A percentile compares a stretch with the other conserved stretches of the same genome.
Evolutionary conservation across 441 rosid species (phyloP).

Genomic region (Macaranga tanarius): DNA sequence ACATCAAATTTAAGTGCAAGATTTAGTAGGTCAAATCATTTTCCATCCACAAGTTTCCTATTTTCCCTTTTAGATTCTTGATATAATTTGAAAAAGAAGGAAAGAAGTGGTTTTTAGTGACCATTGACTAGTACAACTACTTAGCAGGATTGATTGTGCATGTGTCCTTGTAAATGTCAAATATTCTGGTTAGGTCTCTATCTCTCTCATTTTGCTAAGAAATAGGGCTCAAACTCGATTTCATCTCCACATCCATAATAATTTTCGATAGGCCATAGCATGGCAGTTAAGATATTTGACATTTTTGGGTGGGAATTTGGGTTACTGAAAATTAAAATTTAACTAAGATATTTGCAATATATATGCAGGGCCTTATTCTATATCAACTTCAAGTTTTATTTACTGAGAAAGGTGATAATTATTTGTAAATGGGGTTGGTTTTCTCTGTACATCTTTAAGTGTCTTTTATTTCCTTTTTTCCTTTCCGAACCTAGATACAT

Average conservation of each 20-base stretch:
- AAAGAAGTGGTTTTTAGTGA: background rate
- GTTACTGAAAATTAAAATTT: background rate
- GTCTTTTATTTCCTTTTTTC: background rate
- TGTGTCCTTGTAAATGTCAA: background rate
- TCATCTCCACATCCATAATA: background rate
- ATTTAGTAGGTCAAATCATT: background rate
- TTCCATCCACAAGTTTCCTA: background rate
- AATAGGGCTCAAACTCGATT: background rate
- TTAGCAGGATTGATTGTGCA: background rate
- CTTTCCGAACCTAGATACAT: background rate
- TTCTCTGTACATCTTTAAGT: background rate
- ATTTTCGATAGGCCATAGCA: background rate
- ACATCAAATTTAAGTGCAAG: background rate
- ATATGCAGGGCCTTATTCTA: background rate
- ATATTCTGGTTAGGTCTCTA: background rate
- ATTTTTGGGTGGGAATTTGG: background rate
- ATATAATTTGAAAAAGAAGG: background rate
- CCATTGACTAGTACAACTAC: background rate
- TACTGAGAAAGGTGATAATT: background rate
- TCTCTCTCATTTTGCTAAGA: background rate
- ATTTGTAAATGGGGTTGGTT: background rate
- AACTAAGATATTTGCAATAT: background rate
- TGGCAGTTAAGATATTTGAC: background rate
- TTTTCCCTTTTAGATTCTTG: background rate
- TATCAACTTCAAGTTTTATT: background rate